phyloP scores from a whole-genome alignment of 768 basidiomycete species.

The Hericium rajendrae region DNA sequence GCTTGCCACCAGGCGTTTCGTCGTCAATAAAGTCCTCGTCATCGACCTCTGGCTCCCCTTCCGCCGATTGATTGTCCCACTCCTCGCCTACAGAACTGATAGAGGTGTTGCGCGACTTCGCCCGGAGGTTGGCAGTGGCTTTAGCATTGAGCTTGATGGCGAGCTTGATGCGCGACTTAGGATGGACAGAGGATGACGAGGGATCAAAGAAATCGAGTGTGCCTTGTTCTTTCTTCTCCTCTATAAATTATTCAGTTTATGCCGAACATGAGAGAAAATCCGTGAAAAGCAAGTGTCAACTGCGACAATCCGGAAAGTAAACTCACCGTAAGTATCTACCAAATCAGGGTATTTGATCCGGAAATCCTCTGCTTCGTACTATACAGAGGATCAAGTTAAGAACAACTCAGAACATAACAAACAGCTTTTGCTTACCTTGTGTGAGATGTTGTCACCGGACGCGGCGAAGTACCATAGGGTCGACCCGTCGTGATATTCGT shows the following conservation, averaged over 20 bases:
- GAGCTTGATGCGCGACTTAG: constrained; percentile 42
- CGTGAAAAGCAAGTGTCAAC: not conserved
- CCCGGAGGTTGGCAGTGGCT: constrained; percentile 9
- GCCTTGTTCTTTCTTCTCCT: constrained; percentile 32
- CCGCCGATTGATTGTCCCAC: constrained; percentile 19
- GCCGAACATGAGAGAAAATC: not conserved
- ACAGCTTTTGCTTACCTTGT: constrained; percentile 5
- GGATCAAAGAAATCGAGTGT: constrained; percentile 50
- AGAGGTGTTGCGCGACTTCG: not conserved
- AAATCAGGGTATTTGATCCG: constrained; percentile 6
- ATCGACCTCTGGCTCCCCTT: constrained; percentile 12
- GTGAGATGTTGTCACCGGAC: constrained; percentile 3
- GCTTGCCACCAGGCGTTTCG: not conserved
- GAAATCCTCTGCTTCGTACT: constrained; percentile 8
- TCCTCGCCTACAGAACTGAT: constrained; percentile 22
- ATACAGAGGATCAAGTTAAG: not conserved
- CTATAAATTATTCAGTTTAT: constrained; percentile 24
- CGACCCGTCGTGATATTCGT: constrained; percentile 8
- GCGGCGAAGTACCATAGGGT: constrained; percentile 12
- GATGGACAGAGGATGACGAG: constrained; percentile 46
- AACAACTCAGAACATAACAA: not conserved
- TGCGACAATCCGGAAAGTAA: not conserved
- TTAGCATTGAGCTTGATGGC: constrained; percentile 21
- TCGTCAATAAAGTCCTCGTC: constrained; percentile 8
- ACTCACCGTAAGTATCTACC: constrained; percentile 12